Evolutionary conservation across 2,329 filamentous ascomycete species (phyloP), one percentile per base, ranked within the genome.

Genomic region (Aspergillus tubingensis): DNA sequence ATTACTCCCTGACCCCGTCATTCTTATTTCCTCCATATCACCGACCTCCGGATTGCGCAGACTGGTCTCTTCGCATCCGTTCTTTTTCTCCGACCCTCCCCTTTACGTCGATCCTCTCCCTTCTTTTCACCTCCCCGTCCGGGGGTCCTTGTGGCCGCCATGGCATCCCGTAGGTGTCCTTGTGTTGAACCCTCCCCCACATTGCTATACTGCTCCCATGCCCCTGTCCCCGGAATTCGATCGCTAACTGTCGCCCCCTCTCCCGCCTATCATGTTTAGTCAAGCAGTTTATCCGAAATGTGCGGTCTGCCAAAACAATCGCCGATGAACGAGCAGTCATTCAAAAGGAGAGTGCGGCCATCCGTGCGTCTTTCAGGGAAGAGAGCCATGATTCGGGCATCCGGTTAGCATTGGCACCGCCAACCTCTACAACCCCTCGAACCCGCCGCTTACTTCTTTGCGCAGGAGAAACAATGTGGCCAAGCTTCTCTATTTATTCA

Each of bases 261-360:
- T 62, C 57, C 54, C 49, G 50, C 51, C 54, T 25, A 39, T 21
- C 15, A 38, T 59, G 55, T 74, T 56, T 74, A 98, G 95, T 99
- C 77, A 99, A 99, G 83, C 95, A 98, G 82, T 99, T 99, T 81
- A 99, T 99, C 80, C 93, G 95, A 76, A 98, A 97, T 81, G 95
- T 99, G 76, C 92, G 95, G 77, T 94, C 95, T 63, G 92, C 95
- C 62, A 99, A 99, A 83, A 99, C 95, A 38, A 97, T 99, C 75
- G 96, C 96, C 76, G 95, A 99, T 80, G 95, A 99, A 82, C 88
- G 95, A 75, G 94, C 95, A 55, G 95, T 99, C 59, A 96, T 99
- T 65, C 95, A 98, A 74, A 99, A 99, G 80, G 95, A 99, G 82
- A 99, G 95, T 80, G 95, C 95, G 61, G 91, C 94, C 51, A 99